These are phyloP conservation scores for Russula emetica DNA, from an alignment of 768 basidiomycete species.

Conservation along the genomic window DNA sequence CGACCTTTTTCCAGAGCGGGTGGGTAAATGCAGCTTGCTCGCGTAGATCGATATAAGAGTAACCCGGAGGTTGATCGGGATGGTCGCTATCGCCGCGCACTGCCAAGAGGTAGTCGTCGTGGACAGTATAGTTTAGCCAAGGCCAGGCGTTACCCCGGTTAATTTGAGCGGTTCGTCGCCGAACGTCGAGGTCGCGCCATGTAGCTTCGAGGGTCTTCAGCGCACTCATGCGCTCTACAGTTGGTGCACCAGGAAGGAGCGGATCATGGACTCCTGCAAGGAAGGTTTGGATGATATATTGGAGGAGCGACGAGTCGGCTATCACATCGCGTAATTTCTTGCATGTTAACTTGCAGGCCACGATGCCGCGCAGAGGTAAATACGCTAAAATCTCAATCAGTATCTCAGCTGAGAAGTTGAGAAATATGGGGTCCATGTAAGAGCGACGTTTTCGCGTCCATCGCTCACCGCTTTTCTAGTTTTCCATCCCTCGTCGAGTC, in stretches of 20 bases:
- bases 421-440: conserved; percentile 9
- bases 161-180: conserved; percentile 3
- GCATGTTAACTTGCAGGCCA: conserved; percentile 9
- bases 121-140: conserved; percentile 11
- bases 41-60: conserved; percentile 14
- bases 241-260: background rate
- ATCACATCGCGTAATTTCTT: conserved; percentile 7
- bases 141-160: conserved; percentile 12
- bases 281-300: conserved; percentile 5
- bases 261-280: conserved; percentile 12
- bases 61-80: conserved; percentile 4
- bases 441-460: background rate
- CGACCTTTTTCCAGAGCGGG: conserved; percentile 3
- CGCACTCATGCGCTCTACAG: conserved; percentile 7
- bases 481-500: background rate
- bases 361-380: conserved; percentile 4
- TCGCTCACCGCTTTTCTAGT: background rate
- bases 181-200: conserved; percentile 15
- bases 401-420: conserved; percentile 10
- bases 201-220: conserved; percentile 1
- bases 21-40: background rate
- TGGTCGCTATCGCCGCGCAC: conserved; percentile 4
- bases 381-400: conserved; percentile 9
- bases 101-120: conserved; percentile 17
- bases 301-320: background rate